These are phyloP conservation scores for Spizellomyces punctatus DNA, from an alignment of 192 early-diverging fungal genomes.

Conservation along the genomic window DNA sequence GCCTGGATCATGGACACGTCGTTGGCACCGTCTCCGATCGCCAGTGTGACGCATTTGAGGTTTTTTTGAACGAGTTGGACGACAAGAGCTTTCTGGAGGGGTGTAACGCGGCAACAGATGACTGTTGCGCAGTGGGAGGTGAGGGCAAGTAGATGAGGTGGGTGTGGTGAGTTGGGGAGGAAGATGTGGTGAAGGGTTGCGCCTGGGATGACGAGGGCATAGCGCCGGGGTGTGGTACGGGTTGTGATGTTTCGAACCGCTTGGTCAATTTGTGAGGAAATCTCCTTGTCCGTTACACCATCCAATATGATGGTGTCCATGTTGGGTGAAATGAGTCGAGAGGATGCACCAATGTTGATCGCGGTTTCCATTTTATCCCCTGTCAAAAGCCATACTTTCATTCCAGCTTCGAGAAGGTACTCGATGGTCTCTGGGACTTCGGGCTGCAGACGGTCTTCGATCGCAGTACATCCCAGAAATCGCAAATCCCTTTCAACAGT, in stretches of 20 bases:
- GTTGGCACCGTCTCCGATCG: conserved; percentile 69
- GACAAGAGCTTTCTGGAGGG: conserved; percentile 63
- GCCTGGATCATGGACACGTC: conserved; percentile 67
- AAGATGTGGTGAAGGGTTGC: conserved; percentile 74
- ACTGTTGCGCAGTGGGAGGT: conserved; percentile 40
- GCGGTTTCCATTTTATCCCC: conserved; percentile 69
- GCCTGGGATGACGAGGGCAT: conserved; percentile 87
- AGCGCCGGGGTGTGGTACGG: conserved; percentile 29
- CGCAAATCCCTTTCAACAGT: conserved; percentile 48
- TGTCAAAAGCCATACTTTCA: conserved; percentile 64
- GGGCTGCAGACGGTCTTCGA: conserved; percentile 64
- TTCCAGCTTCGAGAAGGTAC: conserved; percentile 49
- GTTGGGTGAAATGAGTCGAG: conserved; percentile 51
- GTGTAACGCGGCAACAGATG: conserved; percentile 62
- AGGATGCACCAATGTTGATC: conserved; percentile 62
- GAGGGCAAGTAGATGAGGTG: conserved; percentile 42
- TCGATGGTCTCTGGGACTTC: conserved; percentile 66
- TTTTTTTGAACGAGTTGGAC: conserved; percentile 50
- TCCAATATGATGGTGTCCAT: conserved; percentile 52
- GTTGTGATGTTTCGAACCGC: conserved; percentile 25
- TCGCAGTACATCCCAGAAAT: conserved; percentile 59
- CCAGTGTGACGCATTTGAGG: conserved; percentile 73
- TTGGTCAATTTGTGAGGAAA: conserved; percentile 34
- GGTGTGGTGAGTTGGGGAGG: conserved; percentile 49
- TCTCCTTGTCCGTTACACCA: conserved; percentile 26